phyloP scores from a whole-genome alignment of 2,329 filamentous ascomycete species.

The Nigrograna mackinnonii region DNA sequence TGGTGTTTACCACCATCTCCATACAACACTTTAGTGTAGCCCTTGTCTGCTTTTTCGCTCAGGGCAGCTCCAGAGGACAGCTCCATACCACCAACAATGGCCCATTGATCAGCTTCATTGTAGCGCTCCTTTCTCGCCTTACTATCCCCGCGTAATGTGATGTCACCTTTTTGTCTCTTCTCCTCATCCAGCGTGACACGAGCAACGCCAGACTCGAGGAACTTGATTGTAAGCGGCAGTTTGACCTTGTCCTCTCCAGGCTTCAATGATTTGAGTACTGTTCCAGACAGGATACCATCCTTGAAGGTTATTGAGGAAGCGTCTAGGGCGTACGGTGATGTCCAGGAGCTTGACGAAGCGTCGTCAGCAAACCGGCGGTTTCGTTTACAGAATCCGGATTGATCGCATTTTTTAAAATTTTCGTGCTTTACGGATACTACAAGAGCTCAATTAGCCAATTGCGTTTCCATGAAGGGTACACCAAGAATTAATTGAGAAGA shows the following conservation, averaged over 20 bases:
- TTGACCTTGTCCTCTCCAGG: constrained; percentile 69
- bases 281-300: constrained; percentile 77
- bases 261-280: constrained; percentile 78
- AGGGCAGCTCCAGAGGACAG: constrained; percentile 73
- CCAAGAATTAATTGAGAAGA: too few relatives aligned
- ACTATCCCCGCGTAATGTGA: constrained; percentile 84
- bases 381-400: constrained; percentile 96
- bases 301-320: constrained; percentile 74
- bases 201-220: constrained; percentile 86
- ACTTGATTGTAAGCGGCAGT: constrained; percentile 82
- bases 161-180: constrained; percentile 83
- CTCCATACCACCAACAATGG: constrained; percentile 79
- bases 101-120: constrained; percentile 86
- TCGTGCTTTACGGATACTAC: constrained; percentile 87
- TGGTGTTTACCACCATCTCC: constrained; percentile 77
- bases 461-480: too few relatives aligned
- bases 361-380: constrained; percentile 88
- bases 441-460: too few relatives aligned
- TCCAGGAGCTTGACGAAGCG: constrained; percentile 71
- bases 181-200: constrained; percentile 91
- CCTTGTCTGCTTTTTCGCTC: constrained; percentile 65
- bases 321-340: constrained; percentile 78
- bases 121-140: constrained; percentile 88
- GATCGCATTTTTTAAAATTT: constrained; percentile 95
- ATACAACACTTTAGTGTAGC: constrained; percentile 75